These are phyloP conservation scores for Hypoxylon lenormandii DNA, from an alignment of 495 filamentous ascomycete genomes.

Conservation along the genomic window DNA sequence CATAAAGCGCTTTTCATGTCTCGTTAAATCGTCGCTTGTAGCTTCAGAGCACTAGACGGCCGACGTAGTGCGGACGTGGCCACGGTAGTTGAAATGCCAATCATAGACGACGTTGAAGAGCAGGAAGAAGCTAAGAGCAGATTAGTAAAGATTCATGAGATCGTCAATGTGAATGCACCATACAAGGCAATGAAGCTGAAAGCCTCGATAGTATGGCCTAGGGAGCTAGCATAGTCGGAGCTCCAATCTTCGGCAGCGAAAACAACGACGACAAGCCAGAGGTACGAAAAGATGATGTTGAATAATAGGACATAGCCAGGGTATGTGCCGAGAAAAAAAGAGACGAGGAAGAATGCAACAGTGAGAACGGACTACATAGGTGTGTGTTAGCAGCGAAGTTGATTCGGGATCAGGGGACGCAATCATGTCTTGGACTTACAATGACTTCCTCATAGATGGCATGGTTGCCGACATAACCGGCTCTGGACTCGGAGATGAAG, in stretches of 20 bases:
- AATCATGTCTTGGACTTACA: conserved; percentile 54
- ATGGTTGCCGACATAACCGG: conserved; percentile 57
- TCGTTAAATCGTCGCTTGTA: too few relatives aligned
- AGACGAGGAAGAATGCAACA: conserved; percentile 68
- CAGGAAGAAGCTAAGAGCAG: conserved; percentile 63
- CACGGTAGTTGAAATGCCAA: conserved; percentile 59
- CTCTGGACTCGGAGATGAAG: conserved; percentile 59
- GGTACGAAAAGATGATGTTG: conserved; percentile 72
- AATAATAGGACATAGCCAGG: conserved; percentile 64
- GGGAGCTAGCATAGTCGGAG: conserved; percentile 50
- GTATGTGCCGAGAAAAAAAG: conserved; percentile 66
- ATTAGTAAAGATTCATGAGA: conserved; percentile 43
- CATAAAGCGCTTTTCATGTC: too few relatives aligned
- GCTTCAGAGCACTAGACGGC: too few relatives aligned
- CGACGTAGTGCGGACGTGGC: too few relatives aligned
- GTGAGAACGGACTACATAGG: conserved; percentile 63
- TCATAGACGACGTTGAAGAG: conserved; percentile 66
- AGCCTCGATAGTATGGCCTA: conserved; percentile 66
- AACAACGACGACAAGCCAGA: conserved; percentile 72
- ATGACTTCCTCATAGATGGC: conserved; percentile 69
- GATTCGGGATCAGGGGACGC: background rate
- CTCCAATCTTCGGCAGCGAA: conserved; percentile 70
- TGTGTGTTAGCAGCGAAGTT: conserved; percentile 19
- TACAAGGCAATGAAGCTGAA: conserved; percentile 74
- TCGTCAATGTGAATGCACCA: conserved; percentile 47